phyloP scores from a whole-genome alignment of 1,284 basidiomycete species.

The Trichosporon coremiiforme region DNA sequence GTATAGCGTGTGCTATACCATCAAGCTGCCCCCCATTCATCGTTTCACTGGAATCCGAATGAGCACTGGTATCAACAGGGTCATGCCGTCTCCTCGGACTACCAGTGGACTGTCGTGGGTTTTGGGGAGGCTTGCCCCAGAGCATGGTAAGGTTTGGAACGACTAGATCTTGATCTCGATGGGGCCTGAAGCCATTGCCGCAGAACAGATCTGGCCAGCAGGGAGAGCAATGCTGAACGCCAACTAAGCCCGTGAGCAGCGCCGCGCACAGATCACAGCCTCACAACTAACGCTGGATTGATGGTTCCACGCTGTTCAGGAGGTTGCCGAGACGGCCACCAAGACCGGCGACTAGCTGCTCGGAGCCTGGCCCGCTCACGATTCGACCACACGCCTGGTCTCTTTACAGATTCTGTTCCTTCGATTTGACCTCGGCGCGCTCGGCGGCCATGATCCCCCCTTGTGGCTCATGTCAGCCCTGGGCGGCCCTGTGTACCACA shows the following conservation, averaged over 20 bases:
- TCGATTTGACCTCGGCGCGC: background rate
- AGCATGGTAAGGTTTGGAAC: too few species aligned
- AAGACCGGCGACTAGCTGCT: background rate
- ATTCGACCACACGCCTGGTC: background rate
- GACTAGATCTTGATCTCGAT: background rate
- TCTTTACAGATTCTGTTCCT: background rate
- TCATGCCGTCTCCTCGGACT: background rate
- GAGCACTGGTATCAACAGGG: background rate
- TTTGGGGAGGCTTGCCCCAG: too few species aligned
- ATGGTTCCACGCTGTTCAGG: too few species aligned
- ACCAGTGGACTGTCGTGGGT: background rate
- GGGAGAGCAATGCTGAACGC: background rate
- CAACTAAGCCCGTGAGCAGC: background rate
- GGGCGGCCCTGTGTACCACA: background rate
- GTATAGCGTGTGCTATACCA: background rate
- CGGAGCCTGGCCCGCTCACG: background rate
- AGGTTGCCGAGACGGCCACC: too few species aligned
- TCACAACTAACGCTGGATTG: background rate
- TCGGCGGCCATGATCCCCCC: background rate
- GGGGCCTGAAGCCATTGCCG: conserved; percentile 2
- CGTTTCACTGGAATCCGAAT: background rate
- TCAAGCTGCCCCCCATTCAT: background rate
- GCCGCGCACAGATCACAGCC: background rate
- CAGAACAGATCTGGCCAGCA: background rate
- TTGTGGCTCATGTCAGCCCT: background rate